A percentile compares a stretch with the other conserved stretches of the same genome.
These are phyloP conservation scores for Mortierella sp. DNA, from an alignment of 371 early-diverging fungal species.

Conservation along the genomic window DNA sequence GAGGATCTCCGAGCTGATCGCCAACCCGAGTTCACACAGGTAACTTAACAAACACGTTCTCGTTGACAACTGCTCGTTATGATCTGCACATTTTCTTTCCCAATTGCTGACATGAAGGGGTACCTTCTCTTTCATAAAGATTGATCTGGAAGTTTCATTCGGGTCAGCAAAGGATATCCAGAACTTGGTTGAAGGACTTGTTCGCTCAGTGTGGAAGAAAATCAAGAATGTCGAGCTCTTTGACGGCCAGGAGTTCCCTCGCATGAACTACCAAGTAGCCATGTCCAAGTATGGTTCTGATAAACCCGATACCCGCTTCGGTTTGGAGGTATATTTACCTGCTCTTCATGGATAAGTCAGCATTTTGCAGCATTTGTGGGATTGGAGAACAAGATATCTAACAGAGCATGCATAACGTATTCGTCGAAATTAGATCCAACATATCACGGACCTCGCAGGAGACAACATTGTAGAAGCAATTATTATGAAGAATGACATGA, in stretches of 20 bases:
- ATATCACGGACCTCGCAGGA: slow-evolving; percentile 51
- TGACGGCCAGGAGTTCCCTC: slow-evolving; percentile 66
- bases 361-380: not conserved
- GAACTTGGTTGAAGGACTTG: slow-evolving; percentile 81
- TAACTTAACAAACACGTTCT: slow-evolving; percentile 29
- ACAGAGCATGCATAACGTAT: not conserved
- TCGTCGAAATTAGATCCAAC: slow-evolving; percentile 57
- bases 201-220: slow-evolving; percentile 77
- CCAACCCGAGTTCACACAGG: slow-evolving; percentile 96
- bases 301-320: slow-evolving; percentile 91
- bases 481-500: slow-evolving; percentile 57
- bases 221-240: slow-evolving; percentile 67
- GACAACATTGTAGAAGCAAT: slow-evolving; percentile 49
- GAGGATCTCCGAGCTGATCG: slow-evolving; percentile 92
- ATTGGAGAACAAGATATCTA: too few species aligned
- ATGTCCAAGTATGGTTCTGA: slow-evolving; percentile 92
- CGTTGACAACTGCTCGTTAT: not conserved
- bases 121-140: slow-evolving; percentile 58
- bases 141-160: slow-evolving; percentile 95
- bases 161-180: slow-evolving; percentile 79
- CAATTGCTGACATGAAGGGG: not conserved
- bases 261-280: slow-evolving; percentile 87
- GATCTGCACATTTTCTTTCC: too few species aligned
- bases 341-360: not conserved
- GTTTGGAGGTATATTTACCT: slow-evolving; percentile 67